Evolutionary conservation across 129 eudicot genomes (phyloP).

Genomic region (Deinandra increscens): DNA sequence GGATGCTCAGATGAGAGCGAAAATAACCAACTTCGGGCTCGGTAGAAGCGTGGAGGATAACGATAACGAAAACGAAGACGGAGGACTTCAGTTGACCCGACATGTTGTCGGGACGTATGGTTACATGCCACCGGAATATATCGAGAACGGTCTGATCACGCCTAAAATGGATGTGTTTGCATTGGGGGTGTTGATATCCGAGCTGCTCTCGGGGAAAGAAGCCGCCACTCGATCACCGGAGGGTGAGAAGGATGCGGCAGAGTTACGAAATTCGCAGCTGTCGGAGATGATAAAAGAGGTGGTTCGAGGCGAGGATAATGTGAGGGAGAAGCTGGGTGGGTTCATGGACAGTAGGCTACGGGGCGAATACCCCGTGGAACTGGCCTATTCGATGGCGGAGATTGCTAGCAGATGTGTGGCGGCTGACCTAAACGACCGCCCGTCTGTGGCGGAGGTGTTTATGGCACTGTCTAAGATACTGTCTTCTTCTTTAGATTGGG

Average conservation of each 20-base stretch:
- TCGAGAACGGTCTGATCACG: conserved; percentile 75
- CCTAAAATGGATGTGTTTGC: conserved; percentile 84
- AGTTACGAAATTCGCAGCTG: conserved; percentile 32
- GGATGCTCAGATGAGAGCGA: conserved; percentile 57
- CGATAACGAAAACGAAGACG: conserved; percentile 20
- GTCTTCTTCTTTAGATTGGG: conserved; percentile 75
- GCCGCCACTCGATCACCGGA: conserved; percentile 35
- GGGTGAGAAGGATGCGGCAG: conserved; percentile 18
- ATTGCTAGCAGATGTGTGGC: conserved; percentile 68
- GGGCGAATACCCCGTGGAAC: conserved; percentile 66
- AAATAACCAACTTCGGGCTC: conserved; percentile 64
- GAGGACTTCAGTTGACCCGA: conserved; percentile 54
- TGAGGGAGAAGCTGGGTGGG: conserved; percentile 53
- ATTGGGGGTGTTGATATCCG: conserved; percentile 66
- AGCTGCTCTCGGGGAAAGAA: conserved; percentile 75
- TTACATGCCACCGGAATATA: conserved; percentile 81
- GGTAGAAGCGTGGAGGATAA: conserved; percentile 50
- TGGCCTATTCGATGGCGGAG: conserved; percentile 71
- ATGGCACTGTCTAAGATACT: conserved; percentile 52
- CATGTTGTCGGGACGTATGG: conserved; percentile 86
- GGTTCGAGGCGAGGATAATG: conserved; percentile 50
- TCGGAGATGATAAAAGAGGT: conserved; percentile 42
- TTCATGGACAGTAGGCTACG: conserved; percentile 61
- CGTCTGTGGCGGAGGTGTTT: conserved; percentile 50
- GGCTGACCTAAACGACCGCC: conserved; percentile 58